Evolutionary conservation across 2,329 filamentous ascomycete species (phyloP), one percentile per base, ranked within the genome.

Genomic region (Aureobasidium sp.): DNA sequence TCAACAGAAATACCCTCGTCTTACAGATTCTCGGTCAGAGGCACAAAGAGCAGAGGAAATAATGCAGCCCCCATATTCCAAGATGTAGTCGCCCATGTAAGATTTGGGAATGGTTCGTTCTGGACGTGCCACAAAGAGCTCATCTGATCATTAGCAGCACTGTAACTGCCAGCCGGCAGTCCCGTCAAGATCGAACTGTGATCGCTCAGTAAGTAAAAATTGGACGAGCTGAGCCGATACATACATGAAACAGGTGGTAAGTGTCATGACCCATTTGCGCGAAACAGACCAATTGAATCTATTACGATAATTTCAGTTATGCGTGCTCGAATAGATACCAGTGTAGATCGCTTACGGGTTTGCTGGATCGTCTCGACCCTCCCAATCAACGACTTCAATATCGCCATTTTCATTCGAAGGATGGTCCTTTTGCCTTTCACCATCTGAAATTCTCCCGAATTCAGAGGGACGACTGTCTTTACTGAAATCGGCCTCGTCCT

Each of bases 121-220:
- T 68, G 74, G 27, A 77, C 67, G 44, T 72, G 62, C 62, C 80
- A 76, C 50, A 75, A 73, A 17, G 73, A 66, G 64, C 71, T 71
- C 57, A 77, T 77, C 20, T 48, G 48, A 23, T 62, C 50, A 37
- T 61, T 57, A 13, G 37, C 67, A 26, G 62, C 34, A 17, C 66
- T 65, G 26, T 70, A 69, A 9, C 71, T 70, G 52, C 68, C 68
- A 5, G 71, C 69, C 15, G 69, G 69, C 0, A 70, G 60, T 39
- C 67, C 67, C 10, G 68, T 69, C 32, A 70, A 46, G 50, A 73
- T 70, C 29, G 68, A 68, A 46, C 69, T 71, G 17, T 12, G 27
- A 36, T 2, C 4, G 2, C 12, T 53, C 13, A 53, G 34, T 34
- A 26, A 39, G 12, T 20, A 23, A 32, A 17, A 9, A n/a, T 10